Evolutionary conservation across 2,329 filamentous ascomycete species (phyloP), one percentile per base, ranked within the genome.

Genomic region (Fusarium dimerum): DNA sequence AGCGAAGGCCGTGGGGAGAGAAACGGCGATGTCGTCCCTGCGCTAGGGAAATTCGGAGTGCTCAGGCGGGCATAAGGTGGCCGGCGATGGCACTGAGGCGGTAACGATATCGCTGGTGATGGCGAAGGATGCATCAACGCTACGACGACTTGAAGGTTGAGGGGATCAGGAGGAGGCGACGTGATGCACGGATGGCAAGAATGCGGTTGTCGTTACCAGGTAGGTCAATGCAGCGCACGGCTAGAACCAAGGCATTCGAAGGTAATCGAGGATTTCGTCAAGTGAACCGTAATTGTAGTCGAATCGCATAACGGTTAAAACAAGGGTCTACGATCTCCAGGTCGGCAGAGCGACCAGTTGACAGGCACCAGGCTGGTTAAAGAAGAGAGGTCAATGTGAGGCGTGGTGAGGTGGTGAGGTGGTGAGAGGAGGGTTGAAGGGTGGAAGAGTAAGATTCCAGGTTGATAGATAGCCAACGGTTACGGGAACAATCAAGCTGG

Each of bases 51-150:
- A 40, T 53, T 48, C 53, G 32, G 44, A 47, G 44, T 36, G 47
- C 61, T 63, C 50, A 66, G 47, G 43, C 52, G 42, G 47, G 59
- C 63, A 66, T 65, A 48, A 57, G 63, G 58, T 42, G 58, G 57
- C 52, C 52, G 51, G 41, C 29, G 50, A 39, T 52, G 60, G 58
- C 60, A 60, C 55, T 60, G 47, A 44, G 53, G 44, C 52, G 46
- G 52, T 46, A 51, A 49, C 47, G 48, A 47, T 36, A 54, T 47
- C 54, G 50, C 34, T 46, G 54, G 49, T 48, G 47, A 43, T 42
- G 47, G 50, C 54, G 50, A 56, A 47, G 56, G 54, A 66, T 66
- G 60, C 63, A 66, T 66, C 54, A 66, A 65, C 60, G 47, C 48
- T 47, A 48, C 52, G 43, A 47, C 47, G 9, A 10, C 45, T 32